Evolutionary conservation across 768 basidiomycete species (phyloP).

Genomic region (Boletus sp.): DNA sequence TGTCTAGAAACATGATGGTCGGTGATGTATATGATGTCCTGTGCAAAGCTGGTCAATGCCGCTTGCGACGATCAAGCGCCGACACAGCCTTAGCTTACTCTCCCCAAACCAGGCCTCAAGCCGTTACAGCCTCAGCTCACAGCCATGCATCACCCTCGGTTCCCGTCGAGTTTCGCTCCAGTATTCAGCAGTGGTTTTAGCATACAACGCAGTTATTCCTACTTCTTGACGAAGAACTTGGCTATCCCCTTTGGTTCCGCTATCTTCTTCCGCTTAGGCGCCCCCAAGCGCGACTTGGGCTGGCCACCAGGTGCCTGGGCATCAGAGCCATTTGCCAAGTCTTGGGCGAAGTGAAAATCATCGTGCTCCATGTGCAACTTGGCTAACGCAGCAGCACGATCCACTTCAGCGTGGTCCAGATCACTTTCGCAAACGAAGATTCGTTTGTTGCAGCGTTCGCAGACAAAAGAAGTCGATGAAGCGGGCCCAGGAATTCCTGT

Average conservation of each 20-base stretch:
- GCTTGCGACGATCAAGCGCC: conserved; percentile 19
- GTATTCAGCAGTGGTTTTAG: neutral
- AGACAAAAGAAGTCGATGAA: conserved; percentile 43
- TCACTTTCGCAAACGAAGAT: conserved; percentile 34
- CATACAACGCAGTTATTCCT: neutral
- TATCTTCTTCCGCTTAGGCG: conserved; percentile 32
- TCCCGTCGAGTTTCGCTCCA: neutral
- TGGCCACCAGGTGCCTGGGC: neutral
- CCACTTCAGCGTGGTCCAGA: conserved; percentile 21
- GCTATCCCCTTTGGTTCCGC: conserved; percentile 40
- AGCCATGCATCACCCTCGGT: neutral
- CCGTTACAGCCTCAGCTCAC: too few species aligned
- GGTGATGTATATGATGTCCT: conserved; percentile 2
- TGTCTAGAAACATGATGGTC: neutral
- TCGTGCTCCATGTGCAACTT: conserved; percentile 66
- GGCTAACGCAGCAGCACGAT: conserved; percentile 35
- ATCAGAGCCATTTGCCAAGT: conserved; percentile 51
- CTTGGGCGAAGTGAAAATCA: conserved; percentile 87
- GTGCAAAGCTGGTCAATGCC: neutral
- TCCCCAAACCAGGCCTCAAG: too few species aligned
- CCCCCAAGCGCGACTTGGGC: conserved; percentile 12
- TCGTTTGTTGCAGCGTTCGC: conserved; percentile 53
- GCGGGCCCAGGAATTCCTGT: neutral
- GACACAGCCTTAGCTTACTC: conserved; percentile 1
- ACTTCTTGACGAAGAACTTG: conserved; percentile 43